Conservation (phyloP, 768 basidiomycete genomes). For the Psilocybe subaeruginosa region DNA sequence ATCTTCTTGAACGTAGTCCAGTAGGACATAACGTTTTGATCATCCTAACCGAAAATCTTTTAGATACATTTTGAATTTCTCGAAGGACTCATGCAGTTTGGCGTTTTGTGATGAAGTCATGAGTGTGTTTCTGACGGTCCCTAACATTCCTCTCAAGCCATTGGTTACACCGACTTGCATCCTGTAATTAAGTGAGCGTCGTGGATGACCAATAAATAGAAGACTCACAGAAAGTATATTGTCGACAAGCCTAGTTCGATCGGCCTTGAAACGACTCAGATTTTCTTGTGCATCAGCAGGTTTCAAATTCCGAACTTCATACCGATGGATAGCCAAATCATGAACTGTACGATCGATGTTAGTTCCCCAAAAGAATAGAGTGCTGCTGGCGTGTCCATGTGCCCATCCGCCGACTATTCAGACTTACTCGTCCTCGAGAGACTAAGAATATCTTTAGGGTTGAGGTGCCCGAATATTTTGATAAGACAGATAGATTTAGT, state of each 20-base stretch:
- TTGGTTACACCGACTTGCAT: not conserved
- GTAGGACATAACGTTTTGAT: conserved; percentile 4
- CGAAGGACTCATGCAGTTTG: not conserved
- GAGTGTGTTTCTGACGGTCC: not conserved
- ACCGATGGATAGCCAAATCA: conserved; percentile 5
- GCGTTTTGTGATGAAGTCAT: not conserved
- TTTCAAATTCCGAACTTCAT: not conserved
- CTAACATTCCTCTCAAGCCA: not conserved
- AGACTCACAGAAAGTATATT: not conserved
- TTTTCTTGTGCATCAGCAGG: not conserved
- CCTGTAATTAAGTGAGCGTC: not conserved
- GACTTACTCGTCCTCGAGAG: conserved; percentile 27
- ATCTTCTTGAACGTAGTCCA: conserved; percentile 5
- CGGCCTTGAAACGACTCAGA: not conserved
- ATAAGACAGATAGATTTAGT: not conserved
- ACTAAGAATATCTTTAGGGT: conserved; percentile 25
- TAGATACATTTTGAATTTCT: not conserved
- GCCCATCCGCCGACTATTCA: conserved; percentile 32
- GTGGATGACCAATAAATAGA: not conserved
- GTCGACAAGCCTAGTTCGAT: not conserved
- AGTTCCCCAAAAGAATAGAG: conserved; percentile 32
- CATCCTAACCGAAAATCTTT: not conserved
- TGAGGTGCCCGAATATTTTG: conserved; percentile 27
- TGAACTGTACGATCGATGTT: conserved; percentile 29
- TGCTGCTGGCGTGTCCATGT: conserved; percentile 24